A percentile compares a stretch with the other conserved stretches of the same genome.
Conservation (phyloP, 345 rosid genomes). For the Euphorbia peplus region DNA sequence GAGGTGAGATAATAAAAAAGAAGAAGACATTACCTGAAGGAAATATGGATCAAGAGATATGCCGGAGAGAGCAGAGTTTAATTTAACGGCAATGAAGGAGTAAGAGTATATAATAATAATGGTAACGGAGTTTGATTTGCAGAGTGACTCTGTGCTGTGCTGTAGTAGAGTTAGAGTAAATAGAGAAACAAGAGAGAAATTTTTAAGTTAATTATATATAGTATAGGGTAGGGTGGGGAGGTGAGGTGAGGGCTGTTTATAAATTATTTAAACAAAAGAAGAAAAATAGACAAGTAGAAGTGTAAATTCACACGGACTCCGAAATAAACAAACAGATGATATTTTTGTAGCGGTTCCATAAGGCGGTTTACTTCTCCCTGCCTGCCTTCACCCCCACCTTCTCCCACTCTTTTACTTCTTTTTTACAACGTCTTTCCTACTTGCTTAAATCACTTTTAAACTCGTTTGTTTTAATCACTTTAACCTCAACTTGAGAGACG, state of each 20-base stretch:
- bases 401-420: too few relatives aligned
- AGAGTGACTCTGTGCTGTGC: too few relatives aligned
- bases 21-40: conserved; percentile 23
- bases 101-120: too few relatives aligned
- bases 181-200: too few relatives aligned
- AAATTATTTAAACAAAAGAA: too few relatives aligned
- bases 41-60: conserved; percentile 20
- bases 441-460: too few relatives aligned
- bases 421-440: too few relatives aligned
- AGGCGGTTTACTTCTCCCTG: neutral
- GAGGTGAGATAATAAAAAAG: conserved; percentile 13
- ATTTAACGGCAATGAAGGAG: conserved; percentile 3
- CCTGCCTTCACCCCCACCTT: neutral
- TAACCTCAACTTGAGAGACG: too few relatives aligned
- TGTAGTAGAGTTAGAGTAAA: neutral
- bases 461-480: too few relatives aligned
- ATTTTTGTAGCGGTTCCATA: neutral
- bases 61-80: conserved; percentile 24
- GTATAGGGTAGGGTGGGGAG: too few relatives aligned
- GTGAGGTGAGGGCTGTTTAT: conserved; percentile 3
- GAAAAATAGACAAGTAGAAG: neutral
- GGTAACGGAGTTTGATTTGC: too few relatives aligned
- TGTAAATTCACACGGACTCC: neutral
- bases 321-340: neutral
- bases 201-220: too few relatives aligned